Evolutionary conservation across 306 rosid species (phyloP).

Genomic region (Rosa persica): DNA sequence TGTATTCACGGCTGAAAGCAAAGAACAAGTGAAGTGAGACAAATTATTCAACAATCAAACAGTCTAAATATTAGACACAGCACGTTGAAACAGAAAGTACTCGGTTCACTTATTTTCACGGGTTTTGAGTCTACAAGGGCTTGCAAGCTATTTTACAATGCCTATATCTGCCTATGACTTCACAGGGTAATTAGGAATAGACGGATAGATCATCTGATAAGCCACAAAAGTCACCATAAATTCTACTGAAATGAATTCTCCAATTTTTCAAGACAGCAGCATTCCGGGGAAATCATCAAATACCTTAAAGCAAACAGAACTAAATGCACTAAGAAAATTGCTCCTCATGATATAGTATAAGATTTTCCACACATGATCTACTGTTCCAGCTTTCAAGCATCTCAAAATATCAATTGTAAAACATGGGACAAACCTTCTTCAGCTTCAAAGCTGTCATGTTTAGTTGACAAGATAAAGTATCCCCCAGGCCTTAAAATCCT

Average conservation of each 20-base stretch:
- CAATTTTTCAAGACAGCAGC: background rate
- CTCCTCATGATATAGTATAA: slow-evolving; percentile 1
- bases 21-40: slow-evolving; percentile 20
- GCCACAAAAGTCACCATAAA: background rate
- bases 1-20: slow-evolving; percentile 65
- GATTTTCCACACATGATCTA: background rate
- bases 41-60: background rate
- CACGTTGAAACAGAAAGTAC: background rate
- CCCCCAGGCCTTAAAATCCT: slow-evolving; percentile 84
- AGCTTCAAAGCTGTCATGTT: slow-evolving; percentile 73
- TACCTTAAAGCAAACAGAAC: background rate
- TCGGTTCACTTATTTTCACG: background rate
- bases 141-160: background rate
- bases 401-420: background rate
- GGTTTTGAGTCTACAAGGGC: background rate
- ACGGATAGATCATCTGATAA: background rate
- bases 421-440: slow-evolving; percentile 71
- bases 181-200: background rate
- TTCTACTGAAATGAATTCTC: background rate
- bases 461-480: slow-evolving; percentile 82
- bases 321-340: slow-evolving; percentile 1
- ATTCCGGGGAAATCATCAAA: background rate
- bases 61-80: background rate
- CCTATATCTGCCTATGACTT: background rate
- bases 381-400: background rate